Evolutionary conservation across 352 stramenopile genomes (phyloP).

Genomic region (Pythium scleroteichum): DNA sequence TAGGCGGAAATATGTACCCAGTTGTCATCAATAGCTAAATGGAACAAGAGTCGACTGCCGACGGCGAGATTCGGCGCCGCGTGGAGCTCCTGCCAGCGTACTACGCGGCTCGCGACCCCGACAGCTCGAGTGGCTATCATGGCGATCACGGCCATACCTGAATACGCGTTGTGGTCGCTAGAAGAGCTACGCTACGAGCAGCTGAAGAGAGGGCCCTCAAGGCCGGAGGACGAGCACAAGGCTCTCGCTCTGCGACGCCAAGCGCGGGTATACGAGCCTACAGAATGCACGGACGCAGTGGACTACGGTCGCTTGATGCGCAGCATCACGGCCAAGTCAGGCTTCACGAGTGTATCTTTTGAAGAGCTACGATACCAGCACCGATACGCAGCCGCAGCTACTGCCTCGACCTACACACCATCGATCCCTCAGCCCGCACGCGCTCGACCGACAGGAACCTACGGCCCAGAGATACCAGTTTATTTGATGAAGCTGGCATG

Average conservation of each 20-base stretch:
- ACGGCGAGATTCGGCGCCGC: no score
- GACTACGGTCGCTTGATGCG: background rate
- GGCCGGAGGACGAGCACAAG: background rate
- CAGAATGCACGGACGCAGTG: background rate
- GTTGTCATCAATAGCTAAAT: no score
- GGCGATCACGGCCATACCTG: slow-evolving; percentile 6
- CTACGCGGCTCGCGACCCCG: background rate
- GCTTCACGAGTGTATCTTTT: background rate
- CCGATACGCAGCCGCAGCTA: background rate
- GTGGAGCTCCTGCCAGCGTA: background rate
- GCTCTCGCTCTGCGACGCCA: background rate
- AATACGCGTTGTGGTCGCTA: background rate
- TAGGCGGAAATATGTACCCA: no score
- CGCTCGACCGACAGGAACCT: no score
- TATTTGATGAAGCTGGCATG: no score
- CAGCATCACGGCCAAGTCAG: background rate
- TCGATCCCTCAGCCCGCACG: no score
- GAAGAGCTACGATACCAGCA: slow-evolving; percentile 7
- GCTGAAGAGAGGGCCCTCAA: background rate
- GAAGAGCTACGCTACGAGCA: slow-evolving; percentile 8
- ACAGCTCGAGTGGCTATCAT: background rate
- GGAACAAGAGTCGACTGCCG: no score
- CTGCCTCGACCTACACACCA: no score
- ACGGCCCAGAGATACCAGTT: no score
- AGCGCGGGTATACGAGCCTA: background rate